These are phyloP conservation scores for Litchi chinensis DNA, from an alignment of 345 rosid species.

Conservation along the genomic window DNA sequence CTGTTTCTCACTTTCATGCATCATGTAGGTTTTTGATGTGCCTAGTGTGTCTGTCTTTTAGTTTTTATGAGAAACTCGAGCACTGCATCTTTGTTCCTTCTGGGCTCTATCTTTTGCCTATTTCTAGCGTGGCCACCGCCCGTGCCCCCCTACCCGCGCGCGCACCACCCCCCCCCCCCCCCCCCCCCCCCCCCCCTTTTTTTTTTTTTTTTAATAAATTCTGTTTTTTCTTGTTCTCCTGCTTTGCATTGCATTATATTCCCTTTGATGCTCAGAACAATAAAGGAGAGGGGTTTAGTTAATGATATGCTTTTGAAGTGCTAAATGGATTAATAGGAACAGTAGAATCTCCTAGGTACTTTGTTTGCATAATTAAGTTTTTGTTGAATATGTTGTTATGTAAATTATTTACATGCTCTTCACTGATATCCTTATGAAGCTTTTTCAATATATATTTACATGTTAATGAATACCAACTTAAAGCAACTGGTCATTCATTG, in stretches of 20 bases:
- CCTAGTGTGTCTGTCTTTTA: not conserved
- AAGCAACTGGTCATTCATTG: constrained; percentile 8
- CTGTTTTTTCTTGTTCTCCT: not conserved
- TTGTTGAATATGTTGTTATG: not conserved
- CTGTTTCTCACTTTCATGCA: not conserved
- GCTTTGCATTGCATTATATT: too few species aligned
- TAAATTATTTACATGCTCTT: not conserved
- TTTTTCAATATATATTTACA: not conserved
- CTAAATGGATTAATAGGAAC: not conserved
- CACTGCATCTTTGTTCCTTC: not conserved
- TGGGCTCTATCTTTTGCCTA: not conserved
- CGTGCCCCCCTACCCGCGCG: too few species aligned
- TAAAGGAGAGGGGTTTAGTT: not conserved
- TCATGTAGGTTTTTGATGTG: not conserved
- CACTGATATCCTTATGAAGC: not conserved
- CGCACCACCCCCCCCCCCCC: too few species aligned
- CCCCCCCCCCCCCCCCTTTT: too few species aligned
- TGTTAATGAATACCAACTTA: not conserved
- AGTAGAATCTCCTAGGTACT: not conserved
- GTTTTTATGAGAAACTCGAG: not conserved
- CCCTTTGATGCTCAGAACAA: not conserved
- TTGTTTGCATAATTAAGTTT: not conserved
- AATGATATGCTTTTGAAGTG: not conserved
- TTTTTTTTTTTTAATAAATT: too few species aligned
- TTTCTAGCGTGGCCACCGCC: too few species aligned